Percentiles rank a stretch among this genome's conserved stretches.
Conservation (phyloP, 2,329 filamentous ascomycete species). For the Aspergillus phoenicis region DNA sequence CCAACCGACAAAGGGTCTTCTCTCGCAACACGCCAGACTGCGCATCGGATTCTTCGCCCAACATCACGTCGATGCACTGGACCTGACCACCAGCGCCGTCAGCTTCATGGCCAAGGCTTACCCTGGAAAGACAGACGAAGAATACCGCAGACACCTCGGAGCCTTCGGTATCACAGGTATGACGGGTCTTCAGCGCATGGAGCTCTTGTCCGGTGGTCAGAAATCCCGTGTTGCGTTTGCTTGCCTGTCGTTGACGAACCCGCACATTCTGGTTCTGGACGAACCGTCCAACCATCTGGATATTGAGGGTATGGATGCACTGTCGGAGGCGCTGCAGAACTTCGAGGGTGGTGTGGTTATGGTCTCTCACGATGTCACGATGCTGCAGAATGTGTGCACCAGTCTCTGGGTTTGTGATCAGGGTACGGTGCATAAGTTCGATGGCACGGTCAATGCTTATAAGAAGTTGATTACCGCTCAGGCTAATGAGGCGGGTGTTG, state of each 20-base stretch:
- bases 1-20: constrained; percentile 73
- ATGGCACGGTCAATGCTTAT: constrained; percentile 91
- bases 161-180: constrained; percentile 86
- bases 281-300: constrained; percentile 98
- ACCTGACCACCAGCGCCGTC: constrained; percentile 84
- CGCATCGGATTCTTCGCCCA: constrained; percentile 97
- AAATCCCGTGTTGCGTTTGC: constrained; percentile 98
- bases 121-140: constrained; percentile 89
- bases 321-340: constrained; percentile 77
- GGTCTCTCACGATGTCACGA: constrained; percentile 98
- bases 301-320: constrained; percentile 98
- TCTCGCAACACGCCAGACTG: constrained; percentile 84
- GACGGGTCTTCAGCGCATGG: constrained; percentile 96
- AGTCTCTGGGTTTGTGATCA: constrained; percentile 96
- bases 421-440: constrained; percentile 93
- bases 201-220: constrained; percentile 88
- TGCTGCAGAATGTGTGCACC: constrained; percentile 94
- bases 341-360: constrained; percentile 97
- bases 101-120: constrained; percentile 95
- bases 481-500: constrained; percentile 85
- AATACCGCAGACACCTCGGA: constrained; percentile 92
- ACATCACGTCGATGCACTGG: constrained; percentile 95
- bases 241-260: constrained; percentile 89
- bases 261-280: constrained; percentile 96
- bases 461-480: constrained; percentile 95